phyloP scores from a whole-genome alignment of 352 stramenopile genomes.

The Globisporangium cystogenes region DNA sequence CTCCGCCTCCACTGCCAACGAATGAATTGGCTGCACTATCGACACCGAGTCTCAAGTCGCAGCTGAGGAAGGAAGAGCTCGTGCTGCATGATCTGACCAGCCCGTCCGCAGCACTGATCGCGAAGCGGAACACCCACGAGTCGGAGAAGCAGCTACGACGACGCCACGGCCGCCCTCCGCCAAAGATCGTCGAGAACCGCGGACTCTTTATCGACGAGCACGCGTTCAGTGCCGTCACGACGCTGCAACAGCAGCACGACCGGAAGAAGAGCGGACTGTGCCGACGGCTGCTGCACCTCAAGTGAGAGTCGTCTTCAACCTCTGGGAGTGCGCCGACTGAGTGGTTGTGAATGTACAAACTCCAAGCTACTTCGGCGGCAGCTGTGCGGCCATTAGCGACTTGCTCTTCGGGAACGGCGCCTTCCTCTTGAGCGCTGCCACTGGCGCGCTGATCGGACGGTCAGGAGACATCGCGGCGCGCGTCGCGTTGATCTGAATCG shows the following conservation, averaged over 20 bases:
- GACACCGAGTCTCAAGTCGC: constrained; percentile 3
- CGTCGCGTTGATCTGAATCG: constrained; percentile 35
- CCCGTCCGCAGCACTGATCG: neutral
- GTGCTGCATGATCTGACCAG: constrained; percentile 19
- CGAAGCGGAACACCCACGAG: constrained; percentile 3
- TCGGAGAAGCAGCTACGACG: constrained; percentile 25
- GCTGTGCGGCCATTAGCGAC: constrained; percentile 8
- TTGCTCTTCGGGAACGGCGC: constrained; percentile 8
- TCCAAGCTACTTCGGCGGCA: neutral
- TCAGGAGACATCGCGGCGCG: constrained; percentile 30
- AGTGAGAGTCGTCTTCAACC: constrained; percentile 9
- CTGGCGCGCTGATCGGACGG: constrained; percentile 51
- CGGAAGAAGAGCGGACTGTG: constrained; percentile 32
- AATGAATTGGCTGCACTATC: neutral
- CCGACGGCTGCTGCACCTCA: constrained; percentile 34
- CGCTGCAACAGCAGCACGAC: constrained; percentile 26
- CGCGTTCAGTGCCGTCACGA: constrained; percentile 14
- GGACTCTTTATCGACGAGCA: constrained; percentile 30
- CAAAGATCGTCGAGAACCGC: constrained; percentile 27
- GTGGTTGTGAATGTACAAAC: too few relatives aligned
- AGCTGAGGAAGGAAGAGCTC: constrained; percentile 28
- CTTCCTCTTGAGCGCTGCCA: constrained; percentile 40
- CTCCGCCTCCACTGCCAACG: neutral
- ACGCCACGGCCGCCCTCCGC: constrained; percentile 31
- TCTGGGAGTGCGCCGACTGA: too few relatives aligned